Evolutionary conservation across 2,329 filamentous ascomycete species (phyloP), one percentile per base, ranked within the genome.

Genomic region (Acephala macrosclerotiorum): DNA sequence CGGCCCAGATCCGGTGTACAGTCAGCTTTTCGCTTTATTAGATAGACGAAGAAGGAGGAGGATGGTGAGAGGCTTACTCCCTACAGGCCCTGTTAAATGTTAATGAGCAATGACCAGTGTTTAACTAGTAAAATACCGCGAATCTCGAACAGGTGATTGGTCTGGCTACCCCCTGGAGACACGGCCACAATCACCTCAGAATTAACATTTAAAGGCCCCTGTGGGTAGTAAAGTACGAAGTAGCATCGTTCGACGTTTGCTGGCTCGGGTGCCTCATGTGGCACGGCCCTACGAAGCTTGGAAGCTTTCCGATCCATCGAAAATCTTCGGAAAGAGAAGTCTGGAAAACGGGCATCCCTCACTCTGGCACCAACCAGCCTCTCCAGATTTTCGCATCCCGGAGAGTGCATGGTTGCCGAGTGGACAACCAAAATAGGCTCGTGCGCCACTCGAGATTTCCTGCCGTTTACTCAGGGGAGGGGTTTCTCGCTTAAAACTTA

Each of bases 371-470:
- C 49, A 53, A 53, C 49, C 49, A 53, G 26, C 22, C 26, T 33
- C 49, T 53, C 49, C 49, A 53, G 49, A 16, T 53, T 26, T 33
- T 26, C 11, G 11, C 14, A 53, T 33, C 49, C 16, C 18, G 26
- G 26, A 22, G 26, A 33, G 45, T 25, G 45, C 45, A 53, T 33
- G 12, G 26, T 33, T 53, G 26, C 26, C 25, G 49, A 53, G 49
- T 53, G 49, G 22, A 33, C 49, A 16, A 29, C 49, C 25, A 53
- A 53, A 53, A 53, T 53, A 53, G 49, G 33, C 22, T 16, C 49
- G 8, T 26, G 25, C 49, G 25, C 25, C 26, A 53, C 49, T 49
- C 18, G 49, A 26, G 12, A 53, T 53, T 53, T 33, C 45, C 20
- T 29, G 49, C 25, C 49, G 45, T 49, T 25, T 22, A 33, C 29